A percentile compares a stretch with the other conserved stretches of the same genome.
phyloP scores from a whole-genome alignment of 192 early-diverging fungal species.

The Spizellomyces punctatus region DNA sequence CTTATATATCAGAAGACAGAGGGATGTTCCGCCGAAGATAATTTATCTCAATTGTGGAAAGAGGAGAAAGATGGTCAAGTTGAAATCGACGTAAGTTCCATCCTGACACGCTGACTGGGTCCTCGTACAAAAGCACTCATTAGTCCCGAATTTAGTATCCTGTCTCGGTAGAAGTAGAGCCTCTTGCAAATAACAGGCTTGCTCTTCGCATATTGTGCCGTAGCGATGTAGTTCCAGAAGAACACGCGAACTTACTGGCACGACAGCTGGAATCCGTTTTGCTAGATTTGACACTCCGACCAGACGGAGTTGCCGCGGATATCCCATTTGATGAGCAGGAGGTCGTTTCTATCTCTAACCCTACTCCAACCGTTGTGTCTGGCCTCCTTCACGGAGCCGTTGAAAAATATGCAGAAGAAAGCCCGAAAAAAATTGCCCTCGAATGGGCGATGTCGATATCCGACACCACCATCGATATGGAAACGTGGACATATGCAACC shows the following conservation, averaged over 20 bases:
- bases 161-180: constrained; percentile 16
- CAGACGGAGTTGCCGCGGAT: neutral
- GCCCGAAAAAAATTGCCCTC: constrained; percentile 6
- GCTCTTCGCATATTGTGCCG: neutral
- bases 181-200: neutral
- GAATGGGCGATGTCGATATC: neutral
- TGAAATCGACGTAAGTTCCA: constrained; percentile 13
- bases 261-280: neutral
- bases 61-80: neutral
- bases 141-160: constrained; percentile 5
- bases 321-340: neutral
- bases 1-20: constrained; percentile 12
- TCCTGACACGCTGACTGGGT: neutral
- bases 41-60: neutral
- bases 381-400: neutral
- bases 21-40: neutral
- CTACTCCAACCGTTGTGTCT: neutral
- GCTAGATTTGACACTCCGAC: neutral
- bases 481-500: constrained; percentile 11
- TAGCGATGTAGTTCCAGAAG: neutral
- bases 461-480: neutral
- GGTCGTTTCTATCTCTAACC: neutral
- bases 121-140: neutral
- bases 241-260: neutral
- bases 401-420: constrained; percentile 6